Conservation (phyloP, 163 green algal genomes). For the Scenedesmus sp. region DNA sequence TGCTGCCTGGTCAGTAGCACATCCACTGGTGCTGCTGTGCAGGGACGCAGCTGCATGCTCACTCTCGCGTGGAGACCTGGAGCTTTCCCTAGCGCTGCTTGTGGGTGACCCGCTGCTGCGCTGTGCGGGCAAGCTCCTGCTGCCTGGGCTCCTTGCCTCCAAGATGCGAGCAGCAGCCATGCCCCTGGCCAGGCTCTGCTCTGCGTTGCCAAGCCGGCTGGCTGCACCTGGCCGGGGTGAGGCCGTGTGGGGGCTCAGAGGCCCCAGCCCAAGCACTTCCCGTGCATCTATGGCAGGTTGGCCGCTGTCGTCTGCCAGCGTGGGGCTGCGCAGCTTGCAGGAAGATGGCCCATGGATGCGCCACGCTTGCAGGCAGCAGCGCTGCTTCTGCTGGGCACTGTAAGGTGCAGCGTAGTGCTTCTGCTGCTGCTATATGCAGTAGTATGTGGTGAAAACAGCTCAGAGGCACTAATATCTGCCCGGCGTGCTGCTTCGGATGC, state of each 20-base stretch:
- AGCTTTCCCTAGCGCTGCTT: background rate
- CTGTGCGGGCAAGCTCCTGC: background rate
- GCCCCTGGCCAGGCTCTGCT: conserved; percentile 15
- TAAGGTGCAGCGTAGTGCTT: background rate
- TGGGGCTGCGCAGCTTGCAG: background rate
- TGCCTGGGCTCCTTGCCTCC: background rate
- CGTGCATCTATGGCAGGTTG: background rate
- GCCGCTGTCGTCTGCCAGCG: background rate
- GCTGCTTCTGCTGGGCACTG: background rate
- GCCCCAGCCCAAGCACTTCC: background rate
- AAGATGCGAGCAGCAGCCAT: conserved; percentile 18
- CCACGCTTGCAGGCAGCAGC: background rate
- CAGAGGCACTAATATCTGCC: background rate
- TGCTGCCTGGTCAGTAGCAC: background rate
- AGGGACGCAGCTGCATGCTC: background rate
- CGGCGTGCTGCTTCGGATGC: background rate
- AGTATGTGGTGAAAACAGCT: background rate
- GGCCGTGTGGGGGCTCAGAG: background rate
- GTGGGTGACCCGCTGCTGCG: background rate
- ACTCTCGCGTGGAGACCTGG: background rate
- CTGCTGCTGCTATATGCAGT: background rate
- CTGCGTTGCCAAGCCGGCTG: background rate
- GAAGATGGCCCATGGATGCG: background rate
- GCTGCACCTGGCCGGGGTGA: background rate
- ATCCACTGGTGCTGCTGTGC: background rate